These are phyloP conservation scores for Trichoderma koningii DNA, from an alignment of 2,329 filamentous ascomycete species.

Conservation along the genomic window DNA sequence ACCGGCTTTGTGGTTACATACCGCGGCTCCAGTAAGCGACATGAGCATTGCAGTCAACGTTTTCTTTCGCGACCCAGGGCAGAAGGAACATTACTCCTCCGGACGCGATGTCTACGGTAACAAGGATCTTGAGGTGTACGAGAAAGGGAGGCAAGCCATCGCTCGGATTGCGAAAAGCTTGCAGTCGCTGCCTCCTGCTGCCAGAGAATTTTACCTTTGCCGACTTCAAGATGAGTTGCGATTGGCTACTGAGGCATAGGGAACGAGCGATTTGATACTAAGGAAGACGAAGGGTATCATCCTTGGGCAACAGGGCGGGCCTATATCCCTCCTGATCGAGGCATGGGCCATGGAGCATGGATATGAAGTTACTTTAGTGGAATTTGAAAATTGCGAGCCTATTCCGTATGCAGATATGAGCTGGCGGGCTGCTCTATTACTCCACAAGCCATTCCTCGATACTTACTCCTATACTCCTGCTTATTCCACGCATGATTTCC, in stretches of 20 bases:
- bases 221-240: constrained; percentile 69
- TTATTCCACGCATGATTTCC: constrained; percentile 72
- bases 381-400: not conserved
- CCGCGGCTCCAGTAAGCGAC: constrained; percentile 60
- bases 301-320: not conserved
- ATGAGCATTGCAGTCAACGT: constrained; percentile 82
- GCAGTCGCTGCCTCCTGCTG: constrained; percentile 63
- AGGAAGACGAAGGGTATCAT: not conserved
- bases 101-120: constrained; percentile 89
- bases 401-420: not conserved
- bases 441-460: constrained; percentile 76
- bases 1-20: constrained; percentile 82
- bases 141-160: constrained; percentile 75
- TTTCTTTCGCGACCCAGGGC: constrained; percentile 72
- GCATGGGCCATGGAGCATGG: not conserved
- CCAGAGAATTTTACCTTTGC: constrained; percentile 73
- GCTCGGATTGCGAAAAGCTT: constrained; percentile 67
- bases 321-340: not conserved
- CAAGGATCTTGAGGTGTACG: constrained; percentile 79
- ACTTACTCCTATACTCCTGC: constrained; percentile 74
- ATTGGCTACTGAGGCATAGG: constrained; percentile 30
- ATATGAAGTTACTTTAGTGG: not conserved
- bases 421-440: constrained; percentile 40
- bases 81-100: constrained; percentile 62
- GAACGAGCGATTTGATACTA: not conserved